A percentile compares a stretch with the other conserved stretches of the same genome.
These are phyloP conservation scores for Pythium aquatile DNA, from an alignment of 352 stramenopile genomes.

Conservation along the genomic window DNA sequence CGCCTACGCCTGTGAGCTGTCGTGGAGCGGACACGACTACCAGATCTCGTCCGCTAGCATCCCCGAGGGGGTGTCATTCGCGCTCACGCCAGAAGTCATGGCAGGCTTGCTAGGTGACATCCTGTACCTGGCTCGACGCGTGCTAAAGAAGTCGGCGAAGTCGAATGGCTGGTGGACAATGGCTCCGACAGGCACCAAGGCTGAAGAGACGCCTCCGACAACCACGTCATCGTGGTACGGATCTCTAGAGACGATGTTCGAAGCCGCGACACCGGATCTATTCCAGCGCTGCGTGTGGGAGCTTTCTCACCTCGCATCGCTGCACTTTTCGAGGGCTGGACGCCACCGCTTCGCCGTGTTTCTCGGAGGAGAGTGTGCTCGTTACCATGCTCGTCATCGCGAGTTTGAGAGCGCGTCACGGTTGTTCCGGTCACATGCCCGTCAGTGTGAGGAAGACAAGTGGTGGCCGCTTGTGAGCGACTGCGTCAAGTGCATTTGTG, in stretches of 20 bases:
- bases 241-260: slow-evolving; percentile 46
- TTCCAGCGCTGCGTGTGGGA: slow-evolving; percentile 68
- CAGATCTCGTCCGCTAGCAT: slow-evolving; percentile 53
- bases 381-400: slow-evolving; percentile 48
- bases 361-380: slow-evolving; percentile 64
- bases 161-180: slow-evolving; percentile 25
- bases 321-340: slow-evolving; percentile 71
- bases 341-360: slow-evolving; percentile 78
- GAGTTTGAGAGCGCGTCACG: slow-evolving; percentile 68
- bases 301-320: slow-evolving; percentile 69
- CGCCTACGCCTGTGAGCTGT: slow-evolving; percentile 70
- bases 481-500: slow-evolving; percentile 56
- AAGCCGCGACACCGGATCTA: slow-evolving; percentile 7
- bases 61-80: slow-evolving; percentile 37
- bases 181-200: neutral
- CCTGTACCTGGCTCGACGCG: slow-evolving; percentile 66
- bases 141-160: slow-evolving; percentile 49
- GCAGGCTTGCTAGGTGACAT: slow-evolving; percentile 60
- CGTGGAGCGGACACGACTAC: slow-evolving; percentile 67
- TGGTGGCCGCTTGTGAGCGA: slow-evolving; percentile 65
- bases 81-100: slow-evolving; percentile 61
- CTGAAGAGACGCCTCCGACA: neutral
- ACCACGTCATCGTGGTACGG: slow-evolving; percentile 46
- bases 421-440: slow-evolving; percentile 61
- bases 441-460: slow-evolving; percentile 75